Evolutionary conservation across 225 moss, liverwort and hornwort genomes (phyloP).

Genomic region (Antitrichia curtipendula): DNA sequence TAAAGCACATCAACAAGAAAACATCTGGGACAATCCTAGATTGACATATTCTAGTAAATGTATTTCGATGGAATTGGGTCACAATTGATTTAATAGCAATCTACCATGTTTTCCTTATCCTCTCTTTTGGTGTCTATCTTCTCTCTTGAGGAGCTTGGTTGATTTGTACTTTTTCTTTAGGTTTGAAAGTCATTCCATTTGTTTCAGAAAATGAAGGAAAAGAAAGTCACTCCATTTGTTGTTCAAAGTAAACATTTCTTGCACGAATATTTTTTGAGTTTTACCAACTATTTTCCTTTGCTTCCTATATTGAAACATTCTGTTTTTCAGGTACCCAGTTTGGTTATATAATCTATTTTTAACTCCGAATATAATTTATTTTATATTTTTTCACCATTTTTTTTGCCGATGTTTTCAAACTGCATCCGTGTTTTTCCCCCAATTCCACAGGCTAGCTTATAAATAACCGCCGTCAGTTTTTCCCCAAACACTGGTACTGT

Average conservation of each 20-base stretch:
- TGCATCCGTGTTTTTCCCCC: no score
- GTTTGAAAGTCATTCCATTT: not conserved
- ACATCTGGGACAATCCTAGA: not conserved
- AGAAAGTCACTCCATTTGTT: not conserved
- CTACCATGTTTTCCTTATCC: not conserved
- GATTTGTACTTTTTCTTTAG: not conserved
- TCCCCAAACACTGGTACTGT: not conserved
- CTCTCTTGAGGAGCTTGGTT: accelerated
- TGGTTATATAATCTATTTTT: not conserved
- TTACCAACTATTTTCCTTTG: not conserved
- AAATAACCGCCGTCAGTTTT: no score
- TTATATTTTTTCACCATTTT: not conserved
- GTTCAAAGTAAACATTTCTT: not conserved
- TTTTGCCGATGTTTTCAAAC: not conserved
- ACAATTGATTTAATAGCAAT: not conserved
- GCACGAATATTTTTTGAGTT: not conserved
- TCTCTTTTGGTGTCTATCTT: not conserved
- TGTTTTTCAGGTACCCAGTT: not conserved
- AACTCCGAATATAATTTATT: no score
- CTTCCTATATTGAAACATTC: accelerated
- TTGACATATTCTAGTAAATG: not conserved
- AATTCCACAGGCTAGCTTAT: no score
- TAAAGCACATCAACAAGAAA: not conserved
- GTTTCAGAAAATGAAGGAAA: not conserved
- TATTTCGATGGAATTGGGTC: accelerated